A percentile compares a stretch with the other conserved stretches of the same genome.
Evolutionary conservation across 1,284 basidiomycete species (phyloP).

Genomic region (Veloboletus limbatus): DNA sequence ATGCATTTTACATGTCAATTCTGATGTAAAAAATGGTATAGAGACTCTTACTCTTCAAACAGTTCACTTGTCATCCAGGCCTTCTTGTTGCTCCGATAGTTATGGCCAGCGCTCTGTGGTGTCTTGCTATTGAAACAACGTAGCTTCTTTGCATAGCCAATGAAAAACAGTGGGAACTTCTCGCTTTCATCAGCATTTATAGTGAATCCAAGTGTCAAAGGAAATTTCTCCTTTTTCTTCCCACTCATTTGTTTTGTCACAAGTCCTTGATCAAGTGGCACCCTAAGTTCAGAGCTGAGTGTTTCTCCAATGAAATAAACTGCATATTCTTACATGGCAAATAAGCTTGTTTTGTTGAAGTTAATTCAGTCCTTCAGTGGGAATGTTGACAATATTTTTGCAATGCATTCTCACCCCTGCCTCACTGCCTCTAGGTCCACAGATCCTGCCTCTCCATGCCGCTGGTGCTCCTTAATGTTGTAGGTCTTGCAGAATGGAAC

Average conservation of each 20-base stretch:
- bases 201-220: slow-evolving; percentile 19
- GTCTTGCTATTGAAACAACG: slow-evolving; percentile 20
- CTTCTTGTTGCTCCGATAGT: slow-evolving; percentile 28
- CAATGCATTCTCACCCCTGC: slow-evolving; percentile 4
- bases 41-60: slow-evolving; percentile 3
- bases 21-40: not conserved
- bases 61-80: slow-evolving; percentile 20
- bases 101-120: slow-evolving; percentile 19
- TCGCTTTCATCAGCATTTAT: slow-evolving; percentile 28
- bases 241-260: slow-evolving; percentile 21
- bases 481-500: not conserved
- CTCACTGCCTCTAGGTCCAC: not conserved
- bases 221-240: slow-evolving; percentile 22
- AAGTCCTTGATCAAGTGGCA: slow-evolving; percentile 21
- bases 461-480: not conserved
- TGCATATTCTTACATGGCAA: slow-evolving; percentile 5
- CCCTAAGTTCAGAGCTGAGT: slow-evolving; percentile 4
- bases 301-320: too few species aligned
- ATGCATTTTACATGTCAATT: too few species aligned
- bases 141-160: slow-evolving; percentile 26
- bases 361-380: slow-evolving; percentile 32
- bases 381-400: slow-evolving; percentile 24
- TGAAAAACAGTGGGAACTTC: slow-evolving; percentile 21
- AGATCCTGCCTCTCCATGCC: slow-evolving; percentile 3
- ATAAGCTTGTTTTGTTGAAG: slow-evolving; percentile 36